Evolutionary conservation across 2,329 filamentous ascomycete species (phyloP).

Genomic region (Alternaria viburni): DNA sequence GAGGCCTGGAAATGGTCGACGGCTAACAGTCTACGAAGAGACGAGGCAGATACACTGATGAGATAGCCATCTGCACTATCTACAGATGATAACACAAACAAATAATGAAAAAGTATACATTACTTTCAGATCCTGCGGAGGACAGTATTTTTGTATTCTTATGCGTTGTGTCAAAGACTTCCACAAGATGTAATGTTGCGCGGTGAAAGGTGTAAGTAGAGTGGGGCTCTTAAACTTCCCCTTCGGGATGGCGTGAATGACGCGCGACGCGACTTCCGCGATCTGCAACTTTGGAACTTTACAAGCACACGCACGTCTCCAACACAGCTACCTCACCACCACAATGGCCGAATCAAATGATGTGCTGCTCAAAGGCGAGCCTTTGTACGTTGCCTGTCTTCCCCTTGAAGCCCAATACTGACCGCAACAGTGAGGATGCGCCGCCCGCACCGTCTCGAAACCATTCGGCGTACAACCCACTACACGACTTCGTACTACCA

Average conservation of each 20-base stretch:
- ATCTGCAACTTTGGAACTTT: slow-evolving; percentile 18
- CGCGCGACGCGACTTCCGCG: slow-evolving; percentile 26
- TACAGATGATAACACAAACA: background rate
- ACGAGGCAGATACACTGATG: background rate
- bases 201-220: background rate
- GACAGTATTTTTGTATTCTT: background rate
- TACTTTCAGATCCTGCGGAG: background rate
- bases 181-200: background rate
- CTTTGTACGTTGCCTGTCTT: slow-evolving; percentile 32
- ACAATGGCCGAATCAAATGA: slow-evolving; percentile 27
- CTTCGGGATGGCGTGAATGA: slow-evolving; percentile 24
- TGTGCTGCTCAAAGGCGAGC: slow-evolving; percentile 33
- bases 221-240: slow-evolving; percentile 20
- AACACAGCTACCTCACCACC: background rate
- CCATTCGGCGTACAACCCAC: slow-evolving; percentile 71
- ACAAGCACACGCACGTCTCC: background rate
- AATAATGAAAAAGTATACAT: background rate
- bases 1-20: background rate
- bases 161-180: background rate
- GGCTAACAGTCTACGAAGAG: background rate
- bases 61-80: background rate
- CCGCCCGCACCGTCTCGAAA: slow-evolving; percentile 28
- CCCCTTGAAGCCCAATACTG: slow-evolving; percentile 4
- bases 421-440: slow-evolving; percentile 34
- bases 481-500: slow-evolving; percentile 76